Base-by-base conservation (phyloP, 768 basidiomycete genomes). In the Tricholoma bakamatsutake region DNA sequence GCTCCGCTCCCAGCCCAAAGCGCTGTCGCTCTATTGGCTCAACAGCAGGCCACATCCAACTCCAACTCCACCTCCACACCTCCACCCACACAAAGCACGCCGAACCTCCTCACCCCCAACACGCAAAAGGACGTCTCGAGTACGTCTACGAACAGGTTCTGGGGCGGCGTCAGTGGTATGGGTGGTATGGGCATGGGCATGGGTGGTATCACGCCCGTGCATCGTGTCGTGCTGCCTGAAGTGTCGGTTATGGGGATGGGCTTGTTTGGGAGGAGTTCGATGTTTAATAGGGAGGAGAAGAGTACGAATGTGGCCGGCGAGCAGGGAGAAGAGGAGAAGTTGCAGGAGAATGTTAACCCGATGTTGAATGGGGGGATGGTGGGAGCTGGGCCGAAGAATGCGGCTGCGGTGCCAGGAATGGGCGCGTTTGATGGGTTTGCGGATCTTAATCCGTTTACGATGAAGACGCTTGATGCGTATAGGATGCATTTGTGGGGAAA, bases 401-500 rank as follows among this genome's bases (percentile, higher is more conserved):
- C 56, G n/a, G 58, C 58, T 31, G 55, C 55, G 58, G 55, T 48
- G 48, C 52, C 21, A 28, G 51, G 56, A 54, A 54, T 50, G 43
- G 73, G 71, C 39, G 78, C 80, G 1, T 91, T 93, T 69, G 89
- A 93, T 55, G 77, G 83, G 13, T 94, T 91, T 70, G 76, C 85
- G 21, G 92, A 94, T 61, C 67, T 76, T 59, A 92, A 90, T 60
- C 84, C 86, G 11, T 94, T 94, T 70, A 93, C 88, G 2, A 81
- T 95, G 77, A 93, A 92, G 76, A 84, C 81, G 1, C 74, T 95
- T 61, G 93, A 95, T 71, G 81, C 85, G 67, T 91, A 80, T 63
- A 81, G 93, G 40, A 93, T 93, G 89, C 93, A 96, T 58, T 76
- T 97, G 0, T 96, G 93, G 94, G 82, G 85, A 33, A 83, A 88